Conservation (phyloP, 768 basidiomycete genomes). For the Boletus edulis region DNA sequence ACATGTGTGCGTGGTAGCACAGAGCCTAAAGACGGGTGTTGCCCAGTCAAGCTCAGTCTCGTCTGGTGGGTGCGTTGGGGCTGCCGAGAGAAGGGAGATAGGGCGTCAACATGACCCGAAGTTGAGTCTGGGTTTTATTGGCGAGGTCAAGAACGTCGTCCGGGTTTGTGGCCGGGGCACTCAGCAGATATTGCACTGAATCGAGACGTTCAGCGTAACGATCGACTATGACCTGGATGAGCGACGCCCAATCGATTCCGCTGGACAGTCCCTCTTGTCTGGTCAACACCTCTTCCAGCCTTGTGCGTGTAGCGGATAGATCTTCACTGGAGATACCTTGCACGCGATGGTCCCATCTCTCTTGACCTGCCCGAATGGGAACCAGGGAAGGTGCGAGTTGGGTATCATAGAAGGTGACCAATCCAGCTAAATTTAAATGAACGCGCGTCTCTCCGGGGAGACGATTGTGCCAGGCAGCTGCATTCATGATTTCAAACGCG, state of each 20-base stretch:
- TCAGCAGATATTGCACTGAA: conserved; percentile 21
- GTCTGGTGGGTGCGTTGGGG: neutral
- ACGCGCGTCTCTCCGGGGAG: conserved; percentile 28
- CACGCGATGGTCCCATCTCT: conserved; percentile 21
- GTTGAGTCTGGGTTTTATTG: conserved; percentile 18
- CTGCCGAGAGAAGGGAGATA: conserved; percentile 20
- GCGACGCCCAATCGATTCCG: conserved; percentile 32
- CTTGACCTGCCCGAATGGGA: conserved; percentile 7
- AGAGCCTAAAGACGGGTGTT: conserved; percentile 26
- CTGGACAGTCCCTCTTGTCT: conserved; percentile 15
- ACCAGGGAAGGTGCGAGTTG: conserved; percentile 18
- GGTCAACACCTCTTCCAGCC: conserved; percentile 3
- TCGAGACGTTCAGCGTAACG: conserved; percentile 34
- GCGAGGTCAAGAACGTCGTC: conserved; percentile 1
- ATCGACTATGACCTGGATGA: conserved; percentile 28
- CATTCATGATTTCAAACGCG: conserved; percentile 10
- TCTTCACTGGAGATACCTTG: conserved; percentile 14
- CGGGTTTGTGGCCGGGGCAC: conserved; percentile 1
- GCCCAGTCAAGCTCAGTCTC: conserved; percentile 25
- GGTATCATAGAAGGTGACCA: conserved; percentile 29
- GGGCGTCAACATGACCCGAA: conserved; percentile 26
- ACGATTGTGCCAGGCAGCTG: conserved; percentile 25
- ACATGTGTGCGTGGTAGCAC: conserved; percentile 28
- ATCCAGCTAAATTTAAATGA: conserved; percentile 12
- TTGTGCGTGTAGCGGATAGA: neutral